A percentile compares a stretch with the other conserved stretches of the same genome.
Conservation (phyloP, 345 rosid species). For the Pistacia atlantica region DNA sequence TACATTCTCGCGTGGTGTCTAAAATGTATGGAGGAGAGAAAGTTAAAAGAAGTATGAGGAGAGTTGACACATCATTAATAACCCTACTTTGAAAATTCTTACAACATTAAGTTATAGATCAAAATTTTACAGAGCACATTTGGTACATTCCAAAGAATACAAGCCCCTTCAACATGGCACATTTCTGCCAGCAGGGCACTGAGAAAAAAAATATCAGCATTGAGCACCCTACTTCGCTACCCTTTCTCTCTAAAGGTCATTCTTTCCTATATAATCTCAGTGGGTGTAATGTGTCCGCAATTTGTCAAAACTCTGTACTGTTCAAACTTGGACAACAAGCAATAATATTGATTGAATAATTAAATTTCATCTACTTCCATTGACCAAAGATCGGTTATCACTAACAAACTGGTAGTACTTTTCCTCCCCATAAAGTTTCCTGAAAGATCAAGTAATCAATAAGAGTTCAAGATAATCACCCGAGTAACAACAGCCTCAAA, state of each 20-base stretch:
- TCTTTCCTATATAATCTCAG: neutral
- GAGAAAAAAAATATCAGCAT: neutral
- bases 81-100: too few species aligned
- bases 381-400: conserved; percentile 29
- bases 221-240: neutral
- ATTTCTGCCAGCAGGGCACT: neutral
- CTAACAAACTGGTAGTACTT: conserved; percentile 45
- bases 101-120: too few species aligned
- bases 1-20: too few species aligned
- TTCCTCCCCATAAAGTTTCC: conserved; percentile 65
- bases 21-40: too few species aligned
- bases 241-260: neutral
- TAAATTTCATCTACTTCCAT: conserved; percentile 4
- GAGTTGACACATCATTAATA: too few species aligned
- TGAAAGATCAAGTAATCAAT: conserved; percentile 32
- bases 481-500: neutral
- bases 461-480: neutral
- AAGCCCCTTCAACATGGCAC: neutral
- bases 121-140: too few species aligned
- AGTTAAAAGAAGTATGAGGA: too few species aligned
- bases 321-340: neutral
- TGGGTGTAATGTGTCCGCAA: neutral
- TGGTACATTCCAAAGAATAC: neutral
- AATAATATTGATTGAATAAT: neutral
- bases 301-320: neutral